These are phyloP conservation scores for Amaranthus cruentus DNA, from an alignment of 148 eudicot genomes.

Conservation along the genomic window DNA sequence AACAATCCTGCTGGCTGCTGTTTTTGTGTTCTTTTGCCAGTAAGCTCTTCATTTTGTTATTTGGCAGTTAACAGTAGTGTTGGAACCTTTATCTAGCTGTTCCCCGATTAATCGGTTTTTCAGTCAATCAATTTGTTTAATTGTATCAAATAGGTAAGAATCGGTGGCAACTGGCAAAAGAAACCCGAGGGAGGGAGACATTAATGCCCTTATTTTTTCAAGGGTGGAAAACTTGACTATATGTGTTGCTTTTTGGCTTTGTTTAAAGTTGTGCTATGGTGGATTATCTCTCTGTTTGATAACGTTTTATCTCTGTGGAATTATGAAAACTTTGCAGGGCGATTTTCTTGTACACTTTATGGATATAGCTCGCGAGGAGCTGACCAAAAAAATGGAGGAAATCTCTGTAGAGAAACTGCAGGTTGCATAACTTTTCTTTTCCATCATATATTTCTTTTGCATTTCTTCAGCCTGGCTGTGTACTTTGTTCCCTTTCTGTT, in stretches of 20 bases:
- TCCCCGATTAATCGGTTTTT: too few relatives aligned
- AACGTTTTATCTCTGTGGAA: neutral
- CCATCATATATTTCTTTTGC: neutral
- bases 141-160: too few relatives aligned
- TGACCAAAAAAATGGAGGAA: constrained; percentile 72
- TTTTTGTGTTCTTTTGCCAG: neutral
- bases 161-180: too few relatives aligned
- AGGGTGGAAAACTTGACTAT: neutral
- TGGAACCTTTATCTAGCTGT: too few relatives aligned
- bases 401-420: constrained; percentile 93
- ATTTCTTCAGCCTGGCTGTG: constrained; percentile 7
- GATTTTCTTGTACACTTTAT: constrained; percentile 97
- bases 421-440: constrained; percentile 38
- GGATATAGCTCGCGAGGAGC: constrained; percentile 97
- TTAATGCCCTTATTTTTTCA: neutral
- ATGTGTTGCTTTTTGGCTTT: constrained; percentile 2
- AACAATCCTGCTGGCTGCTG: neutral
- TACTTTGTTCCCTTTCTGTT: neutral
- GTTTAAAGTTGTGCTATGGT: neutral
- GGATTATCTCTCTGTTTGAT: neutral
- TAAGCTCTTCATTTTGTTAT: neutral
- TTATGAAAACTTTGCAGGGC: constrained; percentile 48
- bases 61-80: too few relatives aligned
- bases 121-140: too few relatives aligned
- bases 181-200: too few relatives aligned